Percentiles rank a stretch among this genome's conserved stretches.
phyloP scores from a whole-genome alignment of 164 flowering plant species.

The Nelumbo lutea region DNA sequence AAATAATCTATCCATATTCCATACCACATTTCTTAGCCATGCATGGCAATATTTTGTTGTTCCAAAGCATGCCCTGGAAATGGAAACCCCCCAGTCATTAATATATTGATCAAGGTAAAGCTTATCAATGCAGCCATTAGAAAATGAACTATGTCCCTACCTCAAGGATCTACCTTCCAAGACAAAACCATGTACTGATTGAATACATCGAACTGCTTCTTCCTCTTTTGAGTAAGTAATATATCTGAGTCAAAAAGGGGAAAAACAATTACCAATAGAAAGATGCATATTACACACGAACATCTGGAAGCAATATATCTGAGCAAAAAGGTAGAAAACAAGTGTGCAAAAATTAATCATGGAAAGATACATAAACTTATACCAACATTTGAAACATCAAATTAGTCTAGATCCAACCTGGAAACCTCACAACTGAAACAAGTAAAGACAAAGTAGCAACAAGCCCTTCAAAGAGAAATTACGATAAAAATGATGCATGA shows the following conservation, averaged over 20 bases:
- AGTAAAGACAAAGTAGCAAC: too few species aligned
- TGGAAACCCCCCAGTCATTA: background rate
- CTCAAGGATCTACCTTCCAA: slow-evolving; percentile 86
- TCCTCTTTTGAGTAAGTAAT: slow-evolving; percentile 89
- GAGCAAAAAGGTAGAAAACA: background rate
- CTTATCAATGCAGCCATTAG: background rate
- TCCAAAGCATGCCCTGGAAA: slow-evolving; percentile 94
- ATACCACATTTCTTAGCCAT: slow-evolving; percentile 93
- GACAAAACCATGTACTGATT: slow-evolving; percentile 79
- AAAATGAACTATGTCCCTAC: slow-evolving; percentile 25
- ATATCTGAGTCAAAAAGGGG: slow-evolving; percentile 51
- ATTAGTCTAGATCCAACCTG: too few species aligned
- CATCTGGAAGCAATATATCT: background rate
- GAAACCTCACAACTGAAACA: too few species aligned
- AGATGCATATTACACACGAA: background rate
- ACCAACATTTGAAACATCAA: too few species aligned
- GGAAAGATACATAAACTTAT: too few species aligned
- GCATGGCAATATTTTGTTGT: slow-evolving; percentile 98
- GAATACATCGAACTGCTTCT: slow-evolving; percentile 96
- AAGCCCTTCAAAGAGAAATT: too few species aligned
- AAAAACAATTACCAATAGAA: background rate
- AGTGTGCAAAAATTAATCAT: too few species aligned
- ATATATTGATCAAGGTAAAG: background rate
- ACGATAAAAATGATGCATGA: too few species aligned
- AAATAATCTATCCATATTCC: slow-evolving; percentile 35